Conservation (phyloP, 495 filamentous ascomycete genomes). For the Penicillium goetzii region DNA sequence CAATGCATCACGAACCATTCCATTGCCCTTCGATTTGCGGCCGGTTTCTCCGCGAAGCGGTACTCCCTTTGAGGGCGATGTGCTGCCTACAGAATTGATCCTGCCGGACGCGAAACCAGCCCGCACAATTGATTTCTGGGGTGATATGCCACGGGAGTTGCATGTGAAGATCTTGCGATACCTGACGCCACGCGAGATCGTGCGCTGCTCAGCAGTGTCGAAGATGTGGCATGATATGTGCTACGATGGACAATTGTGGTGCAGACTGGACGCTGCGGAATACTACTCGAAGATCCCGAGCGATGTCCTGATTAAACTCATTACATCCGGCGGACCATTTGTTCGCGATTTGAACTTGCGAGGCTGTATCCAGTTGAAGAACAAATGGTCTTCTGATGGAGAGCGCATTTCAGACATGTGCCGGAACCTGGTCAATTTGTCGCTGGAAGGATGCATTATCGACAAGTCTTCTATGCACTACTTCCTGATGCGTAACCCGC, state of each 20-base stretch:
- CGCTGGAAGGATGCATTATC: slow-evolving; percentile 85
- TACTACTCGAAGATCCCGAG: slow-evolving; percentile 89
- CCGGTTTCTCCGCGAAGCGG: slow-evolving; percentile 37
- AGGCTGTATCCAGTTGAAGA: slow-evolving; percentile 74
- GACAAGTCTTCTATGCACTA: slow-evolving; percentile 77
- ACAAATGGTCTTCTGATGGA: slow-evolving; percentile 73
- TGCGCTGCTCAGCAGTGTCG: slow-evolving; percentile 79
- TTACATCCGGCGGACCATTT: slow-evolving; percentile 83
- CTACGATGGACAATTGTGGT: slow-evolving; percentile 95
- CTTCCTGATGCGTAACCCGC: slow-evolving; percentile 76
- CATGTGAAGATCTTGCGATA: slow-evolving; percentile 76
- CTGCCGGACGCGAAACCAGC: slow-evolving; percentile 34
- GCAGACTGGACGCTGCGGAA: slow-evolving; percentile 76
- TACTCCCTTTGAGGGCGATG: slow-evolving; percentile 33
- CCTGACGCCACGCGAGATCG: slow-evolving; percentile 78
- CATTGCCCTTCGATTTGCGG: slow-evolving; percentile 68
- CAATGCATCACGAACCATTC: slow-evolving; percentile 45
- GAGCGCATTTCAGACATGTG: slow-evolving; percentile 75
- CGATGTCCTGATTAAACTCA: slow-evolving; percentile 80
- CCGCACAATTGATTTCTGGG: slow-evolving; percentile 73
- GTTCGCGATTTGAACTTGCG: slow-evolving; percentile 87
- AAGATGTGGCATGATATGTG: slow-evolving; percentile 82
- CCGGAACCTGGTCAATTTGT: slow-evolving; percentile 83
- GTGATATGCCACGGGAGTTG: slow-evolving; percentile 79
- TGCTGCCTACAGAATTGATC: slow-evolving; percentile 35